Evolutionary conservation across 805 yeast genomes (phyloP).

Genomic region (Lachancea meyersii): DNA sequence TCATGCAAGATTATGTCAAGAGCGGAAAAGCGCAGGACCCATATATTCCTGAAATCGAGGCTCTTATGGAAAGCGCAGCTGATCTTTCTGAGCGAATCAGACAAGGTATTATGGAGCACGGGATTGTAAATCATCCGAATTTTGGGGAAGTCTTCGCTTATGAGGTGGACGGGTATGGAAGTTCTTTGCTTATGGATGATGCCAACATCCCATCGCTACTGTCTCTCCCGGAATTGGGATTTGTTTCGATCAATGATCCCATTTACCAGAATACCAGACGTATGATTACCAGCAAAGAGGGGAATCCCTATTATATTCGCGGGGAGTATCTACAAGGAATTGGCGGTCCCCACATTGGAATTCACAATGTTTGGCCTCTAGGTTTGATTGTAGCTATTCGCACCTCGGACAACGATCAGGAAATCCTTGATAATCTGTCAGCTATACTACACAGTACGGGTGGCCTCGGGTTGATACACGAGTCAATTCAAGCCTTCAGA

Average conservation of each 20-base stretch:
- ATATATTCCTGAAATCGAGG: conserved; percentile 25
- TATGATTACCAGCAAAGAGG: conserved; percentile 61
- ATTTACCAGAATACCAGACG: conserved; percentile 72
- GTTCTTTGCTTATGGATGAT: conserved; percentile 74
- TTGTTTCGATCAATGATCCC: conserved; percentile 42
- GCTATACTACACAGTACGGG: conserved; percentile 57
- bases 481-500: conserved; percentile 61
- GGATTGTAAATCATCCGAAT: conserved; percentile 57
- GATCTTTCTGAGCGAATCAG: conserved; percentile 40
- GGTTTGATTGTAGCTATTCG: conserved; percentile 67
- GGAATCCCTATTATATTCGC: conserved; percentile 70
- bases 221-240: conserved; percentile 77
- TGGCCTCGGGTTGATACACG: conserved; percentile 79
- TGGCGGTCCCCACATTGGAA: conserved; percentile 89
- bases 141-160: conserved; percentile 80
- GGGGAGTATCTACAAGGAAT: conserved; percentile 67
- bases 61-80: conserved; percentile 27
- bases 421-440: conserved; percentile 47
- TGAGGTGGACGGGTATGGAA: conserved; percentile 84
- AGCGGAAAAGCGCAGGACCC: conserved; percentile 3
- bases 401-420: conserved; percentile 66
- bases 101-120: conserved; percentile 55
- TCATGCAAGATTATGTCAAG: conserved; percentile 19
- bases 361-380: conserved; percentile 87
- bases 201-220: conserved; percentile 82